A percentile compares a stretch with the other conserved stretches of the same genome.
These are phyloP conservation scores for Clathrus columnatus DNA, from an alignment of 768 basidiomycete genomes.

Conservation along the genomic window DNA sequence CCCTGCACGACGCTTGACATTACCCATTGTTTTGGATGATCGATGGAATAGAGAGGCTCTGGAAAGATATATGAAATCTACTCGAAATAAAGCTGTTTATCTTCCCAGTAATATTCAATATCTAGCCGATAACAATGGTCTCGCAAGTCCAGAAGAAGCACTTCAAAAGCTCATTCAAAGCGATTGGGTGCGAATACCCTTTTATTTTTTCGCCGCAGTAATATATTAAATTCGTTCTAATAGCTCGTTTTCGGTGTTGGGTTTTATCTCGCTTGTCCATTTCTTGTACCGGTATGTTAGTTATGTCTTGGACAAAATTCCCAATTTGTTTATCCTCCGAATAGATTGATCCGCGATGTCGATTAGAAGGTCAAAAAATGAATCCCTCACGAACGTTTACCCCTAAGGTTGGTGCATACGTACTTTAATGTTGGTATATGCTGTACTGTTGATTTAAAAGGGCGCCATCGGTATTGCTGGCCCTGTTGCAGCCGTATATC, in stretches of 20 bases:
- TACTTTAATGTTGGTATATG: neutral
- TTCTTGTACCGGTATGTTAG: conserved; percentile 43
- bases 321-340: neutral
- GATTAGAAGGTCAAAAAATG: conserved; percentile 64
- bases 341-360: conserved; percentile 48
- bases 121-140: conserved; percentile 53
- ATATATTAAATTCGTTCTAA: conserved; percentile 5
- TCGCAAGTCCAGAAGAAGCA: conserved; percentile 36
- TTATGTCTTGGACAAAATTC: neutral
- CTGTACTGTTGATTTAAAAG: conserved; percentile 21
- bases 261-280: conserved; percentile 58
- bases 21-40: conserved; percentile 59
- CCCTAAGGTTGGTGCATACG: conserved; percentile 34
- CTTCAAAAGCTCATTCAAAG: conserved; percentile 38
- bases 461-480: conserved; percentile 68
- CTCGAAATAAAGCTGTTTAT: conserved; percentile 51
- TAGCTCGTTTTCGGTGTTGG: conserved; percentile 56
- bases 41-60: conserved; percentile 48
- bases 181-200: conserved; percentile 35
- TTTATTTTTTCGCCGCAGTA: neutral
- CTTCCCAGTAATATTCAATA: conserved; percentile 63
- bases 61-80: conserved; percentile 46
- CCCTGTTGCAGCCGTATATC: conserved; percentile 56
- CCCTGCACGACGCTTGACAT: conserved; percentile 42
- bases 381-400: conserved; percentile 65